Evolutionary conservation across 2,329 filamentous ascomycete genomes (phyloP).

Genomic region (Coleophoma eucalyptorum): DNA sequence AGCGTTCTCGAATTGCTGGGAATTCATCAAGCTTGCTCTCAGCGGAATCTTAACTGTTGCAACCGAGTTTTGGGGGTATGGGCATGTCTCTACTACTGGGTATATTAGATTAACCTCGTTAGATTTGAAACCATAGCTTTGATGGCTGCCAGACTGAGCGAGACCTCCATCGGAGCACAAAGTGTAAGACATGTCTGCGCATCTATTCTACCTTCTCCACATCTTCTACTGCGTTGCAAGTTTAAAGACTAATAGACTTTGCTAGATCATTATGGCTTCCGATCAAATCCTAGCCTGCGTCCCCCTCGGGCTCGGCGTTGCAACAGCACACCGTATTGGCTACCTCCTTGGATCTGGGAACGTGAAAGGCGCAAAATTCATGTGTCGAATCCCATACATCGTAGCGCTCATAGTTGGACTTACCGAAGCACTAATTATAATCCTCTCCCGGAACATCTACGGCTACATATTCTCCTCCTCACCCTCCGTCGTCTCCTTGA

Average conservation of each 20-base stretch:
- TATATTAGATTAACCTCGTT: conserved; percentile 74
- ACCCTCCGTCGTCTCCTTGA: conserved; percentile 62
- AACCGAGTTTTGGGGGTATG: conserved; percentile 89
- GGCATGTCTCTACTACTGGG: conserved; percentile 26
- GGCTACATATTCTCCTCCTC: conserved; percentile 78
- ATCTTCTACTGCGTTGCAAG: conserved; percentile 35
- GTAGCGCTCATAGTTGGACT: conserved; percentile 65
- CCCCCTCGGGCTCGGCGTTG: conserved; percentile 78
- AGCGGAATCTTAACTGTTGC: conserved; percentile 77
- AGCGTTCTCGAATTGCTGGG: conserved; percentile 67
- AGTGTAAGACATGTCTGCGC: conserved; percentile 52
- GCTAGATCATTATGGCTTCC: conserved; percentile 77
- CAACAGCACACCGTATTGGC: conserved; percentile 69
- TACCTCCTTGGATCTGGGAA: conserved; percentile 70
- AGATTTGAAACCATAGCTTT: conserved; percentile 70
- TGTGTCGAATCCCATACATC: conserved; percentile 69
- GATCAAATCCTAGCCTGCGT: conserved; percentile 75
- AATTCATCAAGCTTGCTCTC: conserved; percentile 68
- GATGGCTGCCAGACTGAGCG: conserved; percentile 74
- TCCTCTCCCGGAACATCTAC: conserved; percentile 66
- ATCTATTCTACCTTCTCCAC: conserved; percentile 71
- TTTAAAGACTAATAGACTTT: conserved; percentile 73
- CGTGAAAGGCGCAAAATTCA: conserved; percentile 57
- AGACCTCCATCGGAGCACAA: conserved; percentile 76
- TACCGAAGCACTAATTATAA: conserved; percentile 61